These are phyloP conservation scores for Claviceps sp. DNA, from an alignment of 2,329 filamentous ascomycete species.

Conservation along the genomic window DNA sequence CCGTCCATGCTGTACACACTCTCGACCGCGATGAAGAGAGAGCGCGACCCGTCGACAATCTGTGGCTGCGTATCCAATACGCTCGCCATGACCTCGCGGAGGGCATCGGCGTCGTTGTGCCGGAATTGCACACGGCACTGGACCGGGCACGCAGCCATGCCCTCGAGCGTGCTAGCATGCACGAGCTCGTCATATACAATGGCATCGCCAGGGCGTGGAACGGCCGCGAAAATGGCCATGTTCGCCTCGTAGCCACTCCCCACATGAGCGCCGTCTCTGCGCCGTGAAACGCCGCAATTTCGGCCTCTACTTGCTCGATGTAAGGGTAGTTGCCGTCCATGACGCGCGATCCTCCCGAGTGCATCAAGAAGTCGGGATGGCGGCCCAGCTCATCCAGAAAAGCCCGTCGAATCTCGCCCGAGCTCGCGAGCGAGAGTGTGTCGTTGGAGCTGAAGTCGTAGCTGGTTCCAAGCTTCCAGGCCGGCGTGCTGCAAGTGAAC, in stretches of 20 bases:
- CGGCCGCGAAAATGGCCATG: conserved; percentile 31
- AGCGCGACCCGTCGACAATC: conserved; percentile 12
- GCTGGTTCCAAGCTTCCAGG: neutral
- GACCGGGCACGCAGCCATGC: conserved; percentile 45
- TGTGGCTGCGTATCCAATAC: conserved; percentile 11
- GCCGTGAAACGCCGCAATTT: conserved; percentile 42
- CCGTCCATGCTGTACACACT: conserved; percentile 35
- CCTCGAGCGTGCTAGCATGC: conserved; percentile 53
- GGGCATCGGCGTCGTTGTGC: conserved; percentile 28
- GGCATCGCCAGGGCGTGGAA: conserved; percentile 38
- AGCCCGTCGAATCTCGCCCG: conserved; percentile 27
- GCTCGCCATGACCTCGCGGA: conserved; percentile 22
- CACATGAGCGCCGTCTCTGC: conserved; percentile 45
- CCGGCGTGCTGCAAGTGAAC: conserved; percentile 12
- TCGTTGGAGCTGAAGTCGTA: conserved; percentile 54
- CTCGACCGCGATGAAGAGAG: conserved; percentile 27
- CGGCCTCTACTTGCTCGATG: conserved; percentile 36
- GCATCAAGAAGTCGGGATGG: conserved; percentile 17
- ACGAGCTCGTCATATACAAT: conserved; percentile 53
- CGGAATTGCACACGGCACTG: conserved; percentile 27
- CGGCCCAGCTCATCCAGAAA: conserved; percentile 31
- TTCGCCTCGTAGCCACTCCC: conserved; percentile 46
- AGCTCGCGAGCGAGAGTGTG: conserved; percentile 44
- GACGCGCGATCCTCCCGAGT: conserved; percentile 46
- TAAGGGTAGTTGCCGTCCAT: conserved; percentile 52